Conservation (phyloP, 306 rosid genomes). For the Cicer chorassanicum region DNA sequence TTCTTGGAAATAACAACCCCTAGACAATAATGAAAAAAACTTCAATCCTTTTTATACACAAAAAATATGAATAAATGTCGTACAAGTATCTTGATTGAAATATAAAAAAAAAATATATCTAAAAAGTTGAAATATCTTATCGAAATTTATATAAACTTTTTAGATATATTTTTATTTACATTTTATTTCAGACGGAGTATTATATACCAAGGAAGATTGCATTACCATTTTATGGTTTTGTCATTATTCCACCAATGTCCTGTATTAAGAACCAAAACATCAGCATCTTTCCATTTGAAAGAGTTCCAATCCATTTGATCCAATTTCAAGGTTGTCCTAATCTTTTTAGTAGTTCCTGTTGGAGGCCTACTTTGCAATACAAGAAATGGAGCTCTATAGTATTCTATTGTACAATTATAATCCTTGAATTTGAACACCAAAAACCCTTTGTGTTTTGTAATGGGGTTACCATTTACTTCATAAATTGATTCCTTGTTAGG, state of each 20-base stretch:
- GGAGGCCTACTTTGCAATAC: conserved; percentile 81
- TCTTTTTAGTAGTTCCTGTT: conserved; percentile 42
- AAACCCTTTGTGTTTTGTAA: conserved; percentile 93
- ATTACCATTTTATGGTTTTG: conserved; percentile 82
- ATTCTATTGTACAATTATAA: conserved; percentile 81
- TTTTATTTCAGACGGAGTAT: not conserved
- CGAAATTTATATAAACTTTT: no score
- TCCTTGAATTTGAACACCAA: conserved; percentile 76
- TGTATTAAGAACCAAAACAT: conserved; percentile 75
- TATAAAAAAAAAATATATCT: no score
- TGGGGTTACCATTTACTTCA: conserved; percentile 88
- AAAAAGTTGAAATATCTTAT: no score
- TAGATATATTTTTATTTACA: no score
- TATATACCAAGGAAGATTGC: not conserved
- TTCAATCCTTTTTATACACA: conserved; percentile 11
- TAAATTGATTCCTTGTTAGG: conserved; percentile 73
- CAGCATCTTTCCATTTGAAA: conserved; percentile 75
- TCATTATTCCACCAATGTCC: conserved; percentile 95
- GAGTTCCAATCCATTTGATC: conserved; percentile 90
- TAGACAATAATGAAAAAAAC: conserved; percentile 34
- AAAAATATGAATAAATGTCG: not conserved
- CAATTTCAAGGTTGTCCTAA: conserved; percentile 70
- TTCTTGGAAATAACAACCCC: conserved; percentile 93
- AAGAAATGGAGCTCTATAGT: conserved; percentile 88
- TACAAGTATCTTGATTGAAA: not conserved